Evolutionary conservation across 768 basidiomycete species (phyloP), one percentile per base, ranked within the genome.

Genomic region (Crucibulum laeve): DNA sequence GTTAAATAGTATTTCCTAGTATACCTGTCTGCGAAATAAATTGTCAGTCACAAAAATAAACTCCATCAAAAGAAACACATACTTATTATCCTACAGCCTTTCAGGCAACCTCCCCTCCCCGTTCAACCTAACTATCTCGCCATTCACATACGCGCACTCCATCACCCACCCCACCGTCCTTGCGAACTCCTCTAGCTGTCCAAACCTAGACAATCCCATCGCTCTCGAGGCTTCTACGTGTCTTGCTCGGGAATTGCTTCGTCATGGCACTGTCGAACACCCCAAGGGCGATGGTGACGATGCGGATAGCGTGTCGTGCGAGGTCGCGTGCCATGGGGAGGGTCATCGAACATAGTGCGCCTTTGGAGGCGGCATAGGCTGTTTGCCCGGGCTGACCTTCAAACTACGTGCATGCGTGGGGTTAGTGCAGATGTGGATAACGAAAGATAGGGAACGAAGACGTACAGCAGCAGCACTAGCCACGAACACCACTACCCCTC

Each of bases 311-410:
- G 48, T 77, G 68, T 10, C 72, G 64, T 2, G 72, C 66, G 10
- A 82, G 67, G 53, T 82, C 80, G 40, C 80, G 69, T 3, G 80
- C 75, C 69, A 81, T 72, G 1, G 80, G 80, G 2, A 82, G 66
- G 1, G 77, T 73, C 74, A 82, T 74, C 1, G 79, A 76, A 17
- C 63, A 59, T 3, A 82, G 48, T 1, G 74, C 80, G 37, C 79
- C 80, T 56, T 82, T 82, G 1, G 69, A 65, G 2, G 76, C 76
- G 1, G 76, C 57, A 50, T 82, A 82, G 0, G 77, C 79, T 0
- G 69, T 65, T 49, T 81, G 80, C 2, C 79, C 78, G 1, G 77
- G 70, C 46, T 78, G 76, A 4, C 76, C 77, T 57, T 79, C 72
- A 46, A 67, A 80, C 79, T 80, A 25, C 14, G 4, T 1, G 25